Evolutionary conservation across 805 yeast genomes (phyloP), one percentile per base, ranked within the genome.

Genomic region (Zygotorulaspora chibaensis): DNA sequence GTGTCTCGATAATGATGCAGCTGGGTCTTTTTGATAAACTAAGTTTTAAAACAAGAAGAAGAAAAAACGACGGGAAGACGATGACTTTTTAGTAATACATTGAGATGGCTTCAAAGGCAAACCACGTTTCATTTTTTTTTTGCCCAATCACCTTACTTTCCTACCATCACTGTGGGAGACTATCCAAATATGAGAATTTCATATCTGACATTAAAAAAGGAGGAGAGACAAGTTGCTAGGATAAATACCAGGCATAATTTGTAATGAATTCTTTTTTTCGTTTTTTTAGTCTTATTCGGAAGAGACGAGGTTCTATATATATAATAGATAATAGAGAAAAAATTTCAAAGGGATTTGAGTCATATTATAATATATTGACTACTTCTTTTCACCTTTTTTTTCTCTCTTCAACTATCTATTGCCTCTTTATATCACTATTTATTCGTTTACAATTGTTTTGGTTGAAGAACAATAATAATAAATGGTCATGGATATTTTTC

Each of bases 71-170:
- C 20, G 16, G 36, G 16, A 33, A 13, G 36, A 33, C 36, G n/a
- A 33, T 33, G 36, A 33, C 36, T 33, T 33, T 33, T 33, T 13
- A n/a, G 20, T 4, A 33, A n/a, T 33, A n/a, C 36, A 17, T 33
- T 33, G 18, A 33, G 20, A 13, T 33, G 16, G 16, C 12, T 11
- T 16, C 20, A 33, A 10, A 33, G 18, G 36, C 36, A 33, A 33
- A 13, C 12, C 12, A n/a, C 18, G 16, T 33, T 33, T n/a, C 16
- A 10, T 13, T 33, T 33, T 16, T 16, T 16, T 16, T 17, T 33
- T 31, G 35, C 11, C 36, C 16, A 33, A 33, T 33, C 36, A 33
- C 36, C 36, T 33, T 33, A 33, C 36, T 33, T 33, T 16, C n/a
- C 16, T 33, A 10, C 20, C 16, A 33, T 33, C 36, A 33, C 36